Evolutionary conservation across 306 rosid species (phyloP).

Genomic region (Ormosia emarginata): DNA sequence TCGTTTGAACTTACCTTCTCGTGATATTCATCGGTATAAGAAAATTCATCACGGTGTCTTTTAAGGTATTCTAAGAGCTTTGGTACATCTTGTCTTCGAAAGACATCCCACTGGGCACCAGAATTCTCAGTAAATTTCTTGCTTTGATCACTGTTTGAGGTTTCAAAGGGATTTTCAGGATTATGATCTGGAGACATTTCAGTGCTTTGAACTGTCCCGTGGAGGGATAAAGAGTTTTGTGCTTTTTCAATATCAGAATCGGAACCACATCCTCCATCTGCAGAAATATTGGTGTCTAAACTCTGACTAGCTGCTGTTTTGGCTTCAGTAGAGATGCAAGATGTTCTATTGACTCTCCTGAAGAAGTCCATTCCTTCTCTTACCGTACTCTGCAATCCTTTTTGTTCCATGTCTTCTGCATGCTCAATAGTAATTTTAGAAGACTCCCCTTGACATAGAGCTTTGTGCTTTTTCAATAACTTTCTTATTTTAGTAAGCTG

Average conservation of each 20-base stretch:
- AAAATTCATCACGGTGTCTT: conserved; percentile 55
- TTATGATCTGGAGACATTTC: conserved; percentile 30
- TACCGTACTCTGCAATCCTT: conserved; percentile 21
- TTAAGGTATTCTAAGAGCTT: conserved; percentile 79
- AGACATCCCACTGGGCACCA: conserved; percentile 86
- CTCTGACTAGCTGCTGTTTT: conserved; percentile 27
- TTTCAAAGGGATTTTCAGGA: conserved; percentile 17
- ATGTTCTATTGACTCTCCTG: conserved; percentile 59
- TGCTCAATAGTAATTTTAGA: conserved; percentile 40
- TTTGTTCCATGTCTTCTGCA: conserved; percentile 34
- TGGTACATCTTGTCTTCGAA: conserved; percentile 89
- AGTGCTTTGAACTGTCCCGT: conserved; percentile 18
- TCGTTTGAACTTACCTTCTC: conserved; percentile 51
- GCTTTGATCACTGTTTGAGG: conserved; percentile 22
- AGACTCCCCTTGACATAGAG: conserved; percentile 44
- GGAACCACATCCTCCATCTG: conserved; percentile 41
- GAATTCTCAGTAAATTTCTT: conserved; percentile 24
- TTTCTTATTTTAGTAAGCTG: conserved; percentile 66
- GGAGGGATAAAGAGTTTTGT: conserved; percentile 18
- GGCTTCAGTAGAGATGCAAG: conserved; percentile 46
- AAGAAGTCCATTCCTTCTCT: conserved; percentile 54
- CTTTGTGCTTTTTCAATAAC: conserved; percentile 69
- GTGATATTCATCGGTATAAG: conserved; percentile 34
- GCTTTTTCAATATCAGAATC: conserved; percentile 33
- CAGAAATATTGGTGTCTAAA: conserved; percentile 29